Evolutionary conservation across 1,284 basidiomycete genomes (phyloP).

Genomic region (Neotropicomus parvogracilis): DNA sequence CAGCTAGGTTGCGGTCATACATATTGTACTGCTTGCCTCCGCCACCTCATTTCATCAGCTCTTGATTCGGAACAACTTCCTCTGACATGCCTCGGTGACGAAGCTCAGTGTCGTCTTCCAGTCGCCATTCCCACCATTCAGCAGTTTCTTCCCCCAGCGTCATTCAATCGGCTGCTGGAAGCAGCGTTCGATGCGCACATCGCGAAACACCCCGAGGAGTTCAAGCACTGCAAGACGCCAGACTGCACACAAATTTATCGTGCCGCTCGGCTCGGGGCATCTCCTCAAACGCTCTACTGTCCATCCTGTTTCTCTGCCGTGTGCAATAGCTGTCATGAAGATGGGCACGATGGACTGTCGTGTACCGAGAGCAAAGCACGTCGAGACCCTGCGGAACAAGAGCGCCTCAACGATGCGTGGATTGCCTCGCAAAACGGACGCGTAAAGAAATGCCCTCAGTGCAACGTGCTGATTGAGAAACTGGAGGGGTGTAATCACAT

Average conservation of each 20-base stretch:
- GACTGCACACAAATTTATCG: conserved; percentile 57
- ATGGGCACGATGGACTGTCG: conserved; percentile 49
- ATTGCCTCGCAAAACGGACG: conserved; percentile 29
- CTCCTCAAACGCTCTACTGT: conserved; percentile 37
- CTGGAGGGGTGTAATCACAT: conserved; percentile 56
- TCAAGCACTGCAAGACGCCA: conserved; percentile 54
- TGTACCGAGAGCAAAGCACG: conserved; percentile 41
- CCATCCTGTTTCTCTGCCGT: conserved; percentile 45
- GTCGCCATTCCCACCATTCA: conserved; percentile 51
- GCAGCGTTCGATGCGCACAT: conserved; percentile 44
- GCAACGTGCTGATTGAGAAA: conserved; percentile 47
- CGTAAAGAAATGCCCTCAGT: conserved; percentile 41
- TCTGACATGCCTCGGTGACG: conserved; percentile 50
- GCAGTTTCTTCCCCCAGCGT: conserved; percentile 40
- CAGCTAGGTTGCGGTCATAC: conserved; percentile 48
- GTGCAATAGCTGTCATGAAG: conserved; percentile 40
- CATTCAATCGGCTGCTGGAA: conserved; percentile 46
- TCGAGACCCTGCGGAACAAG: conserved; percentile 39
- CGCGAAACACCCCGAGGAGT: conserved; percentile 42
- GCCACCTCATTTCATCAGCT: conserved; percentile 48
- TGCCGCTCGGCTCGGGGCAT: conserved; percentile 19
- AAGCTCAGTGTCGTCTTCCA: conserved; percentile 42
- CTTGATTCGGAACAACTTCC: conserved; percentile 45
- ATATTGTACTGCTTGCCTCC: conserved; percentile 52
- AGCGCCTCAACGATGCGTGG: conserved; percentile 46